Base-by-base conservation (phyloP, 371 early-diverging fungal species). In the Enteropsectra breve region DNA sequence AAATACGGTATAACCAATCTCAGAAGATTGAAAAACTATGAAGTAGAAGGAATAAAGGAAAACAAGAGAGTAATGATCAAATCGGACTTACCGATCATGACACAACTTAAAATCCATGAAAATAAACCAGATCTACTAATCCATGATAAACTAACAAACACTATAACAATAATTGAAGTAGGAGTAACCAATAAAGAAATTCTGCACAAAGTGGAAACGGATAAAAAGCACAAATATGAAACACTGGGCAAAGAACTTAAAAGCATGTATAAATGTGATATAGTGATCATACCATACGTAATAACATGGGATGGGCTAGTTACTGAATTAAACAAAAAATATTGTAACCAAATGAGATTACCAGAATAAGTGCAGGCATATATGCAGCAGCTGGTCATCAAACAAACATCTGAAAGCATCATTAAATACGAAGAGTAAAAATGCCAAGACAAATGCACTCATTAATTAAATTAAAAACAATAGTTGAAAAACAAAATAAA, bases 241-340 rank as follows among this genome's bases (percentile, higher is more conserved):
- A 26, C 23, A 2, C 6, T 43, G 4, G 62, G 26, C 15, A 62
- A 52, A 34, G 38, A 62, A 62, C 56, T 62, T 6, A 49, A 4
- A 2, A n/a, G 5, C 4, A 24, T 36, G 6, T 15, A 45, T 13
- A 30, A 34, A 28, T 62, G 60, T 23, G 29, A 62, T 23, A 62
- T 8, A 33, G 15, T 5, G 15, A 62, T 15, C 11, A 59, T 59
- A 2, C 56, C 62, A 6, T 55, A 59, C 18, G 60, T 52, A 6
- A 8, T 62, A 52, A 52, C 62, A 8, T 62, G 62, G 62, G 62
- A 62, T 32, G 56, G 62, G 23, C n/a, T 62, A 28, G 53, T 62
- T n/a, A 50, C 60, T 30, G 23, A 62, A 36, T 52, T 48, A 21
- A 45, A 55, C 62, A 8, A 5, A 59, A 30, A 24, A 21, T 55